Conservation (phyloP, 148 eudicot species). For the Chenopodium suecicum region DNA sequence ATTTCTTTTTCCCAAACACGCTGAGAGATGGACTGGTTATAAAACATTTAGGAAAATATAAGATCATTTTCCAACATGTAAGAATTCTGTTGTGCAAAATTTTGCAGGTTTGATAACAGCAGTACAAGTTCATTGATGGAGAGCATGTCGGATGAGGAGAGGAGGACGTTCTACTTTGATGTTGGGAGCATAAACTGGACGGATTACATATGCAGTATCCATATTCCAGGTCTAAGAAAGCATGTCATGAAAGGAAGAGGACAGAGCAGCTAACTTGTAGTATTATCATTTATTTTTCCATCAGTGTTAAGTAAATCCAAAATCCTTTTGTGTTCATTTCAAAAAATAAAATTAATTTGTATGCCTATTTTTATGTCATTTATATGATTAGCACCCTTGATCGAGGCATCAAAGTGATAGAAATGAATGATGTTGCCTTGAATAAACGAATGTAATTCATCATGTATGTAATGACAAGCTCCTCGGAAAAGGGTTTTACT, state of each 20-base stretch:
- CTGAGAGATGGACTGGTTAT: neutral
- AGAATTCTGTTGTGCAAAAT: neutral
- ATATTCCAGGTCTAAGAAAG: conserved; percentile 86
- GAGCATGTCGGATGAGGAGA: conserved; percentile 86
- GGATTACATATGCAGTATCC: conserved; percentile 83
- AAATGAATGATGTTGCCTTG: conserved; percentile 20
- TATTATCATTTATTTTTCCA: neutral
- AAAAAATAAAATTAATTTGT: conserved; percentile 22
- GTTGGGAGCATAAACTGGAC: conserved; percentile 89
- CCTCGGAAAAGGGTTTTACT: conserved; percentile 7
- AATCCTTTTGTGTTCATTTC: conserved; percentile 24
- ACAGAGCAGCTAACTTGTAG: conserved; percentile 32
- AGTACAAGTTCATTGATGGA: conserved; percentile 68
- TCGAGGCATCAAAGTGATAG: conserved; percentile 10
- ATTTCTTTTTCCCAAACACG: neutral
- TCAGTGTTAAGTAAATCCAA: conserved; percentile 5
- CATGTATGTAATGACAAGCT: conserved; percentile 10
- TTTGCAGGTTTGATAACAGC: conserved; percentile 81
- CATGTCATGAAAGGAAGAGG: conserved; percentile 97
- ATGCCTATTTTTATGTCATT: conserved; percentile 5
- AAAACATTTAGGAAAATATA: neutral
- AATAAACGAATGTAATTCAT: conserved; percentile 24
- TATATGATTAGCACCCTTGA: neutral
- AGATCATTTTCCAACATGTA: neutral
- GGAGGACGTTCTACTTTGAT: conserved; percentile 60